These are phyloP conservation scores for Penicillium mononematosum DNA, from an alignment of 495 filamentous ascomycete species.

Conservation along the genomic window DNA sequence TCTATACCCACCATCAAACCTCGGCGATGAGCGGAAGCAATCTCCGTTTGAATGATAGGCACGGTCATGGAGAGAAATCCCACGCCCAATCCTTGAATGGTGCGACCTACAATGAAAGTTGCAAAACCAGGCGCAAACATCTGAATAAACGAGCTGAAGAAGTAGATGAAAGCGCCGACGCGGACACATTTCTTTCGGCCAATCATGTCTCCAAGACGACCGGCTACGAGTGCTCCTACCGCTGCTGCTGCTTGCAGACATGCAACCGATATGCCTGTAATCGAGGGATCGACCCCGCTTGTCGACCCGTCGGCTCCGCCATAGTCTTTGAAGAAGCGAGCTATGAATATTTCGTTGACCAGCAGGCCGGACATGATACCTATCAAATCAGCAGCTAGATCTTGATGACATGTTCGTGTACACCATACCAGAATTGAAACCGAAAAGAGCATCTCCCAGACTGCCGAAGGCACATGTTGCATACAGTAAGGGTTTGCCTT, in stretches of 20 bases:
- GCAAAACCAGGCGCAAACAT: slow-evolving; percentile 32
- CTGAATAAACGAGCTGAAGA: slow-evolving; percentile 34
- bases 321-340: slow-evolving; percentile 31
- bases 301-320: slow-evolving; percentile 29
- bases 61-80: slow-evolving; percentile 34
- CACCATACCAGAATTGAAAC: slow-evolving; percentile 30
- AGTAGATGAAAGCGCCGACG: slow-evolving; percentile 34
- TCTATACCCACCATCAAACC: slow-evolving; percentile 36
- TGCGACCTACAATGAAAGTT: slow-evolving; percentile 29
- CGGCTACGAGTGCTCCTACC: slow-evolving; percentile 29
- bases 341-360: slow-evolving; percentile 30
- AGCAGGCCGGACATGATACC: slow-evolving; percentile 35
- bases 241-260: slow-evolving; percentile 34
- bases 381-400: slow-evolving; percentile 12
- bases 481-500: slow-evolving; percentile 24
- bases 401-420: background rate
- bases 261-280: slow-evolving; percentile 34
- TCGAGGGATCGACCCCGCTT: slow-evolving; percentile 25
- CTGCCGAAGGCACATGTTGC: slow-evolving; percentile 33
- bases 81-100: slow-evolving; percentile 29
- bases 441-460: slow-evolving; percentile 33
- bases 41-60: slow-evolving; percentile 32
- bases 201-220: slow-evolving; percentile 31
- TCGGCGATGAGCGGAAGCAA: slow-evolving; percentile 26
- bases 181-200: slow-evolving; percentile 35